A percentile compares a stretch with the other conserved stretches of the same genome.
These are phyloP conservation scores for Beauveria asiatica DNA, from an alignment of 2,329 filamentous ascomycete genomes.

Conservation along the genomic window DNA sequence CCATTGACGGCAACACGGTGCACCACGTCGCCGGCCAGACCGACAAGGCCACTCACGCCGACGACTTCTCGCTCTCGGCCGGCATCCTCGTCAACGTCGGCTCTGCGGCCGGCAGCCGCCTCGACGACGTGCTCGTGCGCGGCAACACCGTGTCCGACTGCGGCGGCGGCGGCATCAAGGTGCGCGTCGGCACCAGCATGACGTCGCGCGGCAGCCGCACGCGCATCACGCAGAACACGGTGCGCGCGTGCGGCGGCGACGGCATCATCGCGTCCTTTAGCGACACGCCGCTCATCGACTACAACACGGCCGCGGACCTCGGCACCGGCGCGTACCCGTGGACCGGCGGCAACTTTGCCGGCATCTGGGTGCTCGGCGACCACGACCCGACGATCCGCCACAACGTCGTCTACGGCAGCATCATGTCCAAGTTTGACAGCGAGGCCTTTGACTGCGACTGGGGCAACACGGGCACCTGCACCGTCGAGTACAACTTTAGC, in stretches of 20 bases:
- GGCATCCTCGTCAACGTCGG: slow-evolving; percentile 16
- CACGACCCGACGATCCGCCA: slow-evolving; percentile 15
- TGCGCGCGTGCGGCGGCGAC: slow-evolving; percentile 18
- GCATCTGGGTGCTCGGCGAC: slow-evolving; percentile 20
- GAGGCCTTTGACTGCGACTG: slow-evolving; percentile 21
- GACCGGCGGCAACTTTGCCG: slow-evolving; percentile 20
- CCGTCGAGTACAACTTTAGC: slow-evolving; percentile 20
- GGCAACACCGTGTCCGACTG: slow-evolving; percentile 17
- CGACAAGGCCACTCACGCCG: slow-evolving; percentile 15
- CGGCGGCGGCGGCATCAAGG: slow-evolving; percentile 20
- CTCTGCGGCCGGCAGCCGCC: slow-evolving; percentile 14
- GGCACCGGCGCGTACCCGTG: slow-evolving; percentile 19
- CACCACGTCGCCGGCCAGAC: slow-evolving; percentile 18
- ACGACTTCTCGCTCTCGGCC: slow-evolving; percentile 14
- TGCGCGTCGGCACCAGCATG: slow-evolving; percentile 16
- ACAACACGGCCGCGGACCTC: slow-evolving; percentile 17
- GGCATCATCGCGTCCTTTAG: slow-evolving; percentile 18
- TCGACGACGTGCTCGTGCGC: slow-evolving; percentile 17
- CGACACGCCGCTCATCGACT: slow-evolving; percentile 16
- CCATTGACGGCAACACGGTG: slow-evolving; percentile 16
- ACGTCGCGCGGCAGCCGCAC: slow-evolving; percentile 10
- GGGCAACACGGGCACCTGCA: slow-evolving; percentile 20
- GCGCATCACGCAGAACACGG: slow-evolving; percentile 16
- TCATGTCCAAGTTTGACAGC: slow-evolving; percentile 18
- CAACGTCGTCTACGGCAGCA: slow-evolving; percentile 19